phyloP scores from a whole-genome alignment of 768 basidiomycete genomes.

The Piloderma croceum region DNA sequence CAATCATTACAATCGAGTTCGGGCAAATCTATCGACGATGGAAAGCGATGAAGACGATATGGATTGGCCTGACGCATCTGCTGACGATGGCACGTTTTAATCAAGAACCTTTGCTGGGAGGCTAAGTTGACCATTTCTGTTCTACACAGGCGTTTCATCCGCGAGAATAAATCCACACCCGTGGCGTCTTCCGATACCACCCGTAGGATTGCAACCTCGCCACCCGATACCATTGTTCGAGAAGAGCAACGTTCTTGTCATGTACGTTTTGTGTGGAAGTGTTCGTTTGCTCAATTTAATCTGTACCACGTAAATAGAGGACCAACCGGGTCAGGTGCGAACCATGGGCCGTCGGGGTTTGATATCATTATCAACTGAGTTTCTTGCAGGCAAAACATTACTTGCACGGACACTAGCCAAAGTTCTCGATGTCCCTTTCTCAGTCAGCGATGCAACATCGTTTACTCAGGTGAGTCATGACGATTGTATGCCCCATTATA shows the following conservation, averaged over 20 bases:
- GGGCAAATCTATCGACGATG: constrained; percentile 54
- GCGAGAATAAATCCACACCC: constrained; percentile 63
- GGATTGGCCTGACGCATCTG: constrained; percentile 6
- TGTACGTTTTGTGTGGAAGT: constrained; percentile 45
- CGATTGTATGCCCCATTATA: neutral
- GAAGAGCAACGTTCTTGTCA: constrained; percentile 92
- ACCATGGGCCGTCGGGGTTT: constrained; percentile 1
- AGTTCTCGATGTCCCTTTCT: constrained; percentile 91
- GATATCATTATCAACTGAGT: constrained; percentile 2
- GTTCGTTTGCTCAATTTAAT: constrained; percentile 2
- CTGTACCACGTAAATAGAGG: too few species aligned
- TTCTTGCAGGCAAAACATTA: constrained; percentile 71
- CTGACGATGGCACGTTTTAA: constrained; percentile 5
- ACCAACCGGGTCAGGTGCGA: constrained; percentile 77
- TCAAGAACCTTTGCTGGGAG: too few species aligned
- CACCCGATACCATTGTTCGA: constrained; percentile 56
- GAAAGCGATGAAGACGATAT: constrained; percentile 30
- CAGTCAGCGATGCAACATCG: constrained; percentile 87
- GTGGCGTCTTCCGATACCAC: constrained; percentile 28
- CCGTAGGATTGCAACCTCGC: constrained; percentile 34
- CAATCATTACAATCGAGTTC: constrained; percentile 90
- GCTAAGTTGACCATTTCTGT: too few species aligned
- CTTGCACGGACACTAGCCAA: constrained; percentile 88
- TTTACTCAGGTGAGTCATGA: constrained; percentile 70
- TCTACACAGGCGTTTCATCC: constrained; percentile 39